A percentile compares a stretch with the other conserved stretches of the same genome.
Evolutionary conservation across 371 early-diverging fungal species (phyloP).

Genomic region (Mucor racemosus): DNA sequence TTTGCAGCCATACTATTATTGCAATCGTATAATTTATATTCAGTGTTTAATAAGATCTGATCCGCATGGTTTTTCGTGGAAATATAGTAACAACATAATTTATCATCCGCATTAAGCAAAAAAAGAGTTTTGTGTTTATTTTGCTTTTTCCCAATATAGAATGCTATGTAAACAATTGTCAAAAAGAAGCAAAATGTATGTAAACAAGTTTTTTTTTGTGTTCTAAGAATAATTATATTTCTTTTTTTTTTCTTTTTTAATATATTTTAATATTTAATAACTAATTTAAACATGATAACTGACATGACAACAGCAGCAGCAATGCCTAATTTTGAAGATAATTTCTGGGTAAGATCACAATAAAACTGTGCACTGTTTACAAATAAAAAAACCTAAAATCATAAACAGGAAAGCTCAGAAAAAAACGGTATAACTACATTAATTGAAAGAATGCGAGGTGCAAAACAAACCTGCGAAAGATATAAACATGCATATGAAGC

Average conservation of each 20-base stretch:
- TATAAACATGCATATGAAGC: constrained; percentile 33
- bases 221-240: not conserved
- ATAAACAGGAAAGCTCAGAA: constrained; percentile 26
- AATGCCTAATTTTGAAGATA: constrained; percentile 9
- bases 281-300: not conserved
- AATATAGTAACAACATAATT: no score
- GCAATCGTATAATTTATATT: no score
- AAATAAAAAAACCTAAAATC: not conserved
- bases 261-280: not conserved
- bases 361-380: not conserved
- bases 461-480: constrained; percentile 35
- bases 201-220: not conserved
- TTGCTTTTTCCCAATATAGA: constrained; percentile 2
- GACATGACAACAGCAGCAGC: not conserved
- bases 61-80: no score
- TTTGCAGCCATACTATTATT: no score
- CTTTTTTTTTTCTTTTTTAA: not conserved
- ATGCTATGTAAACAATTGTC: constrained; percentile 14
- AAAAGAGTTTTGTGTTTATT: not conserved
- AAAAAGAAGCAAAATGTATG: not conserved
- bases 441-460: constrained; percentile 33
- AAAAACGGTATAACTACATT: constrained; percentile 32
- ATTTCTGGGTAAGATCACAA: constrained; percentile 15
- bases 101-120: not conserved
- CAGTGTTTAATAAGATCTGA: no score